These are phyloP conservation scores for Crataegus laevigata DNA, from an alignment of 306 rosid species.

Conservation along the genomic window DNA sequence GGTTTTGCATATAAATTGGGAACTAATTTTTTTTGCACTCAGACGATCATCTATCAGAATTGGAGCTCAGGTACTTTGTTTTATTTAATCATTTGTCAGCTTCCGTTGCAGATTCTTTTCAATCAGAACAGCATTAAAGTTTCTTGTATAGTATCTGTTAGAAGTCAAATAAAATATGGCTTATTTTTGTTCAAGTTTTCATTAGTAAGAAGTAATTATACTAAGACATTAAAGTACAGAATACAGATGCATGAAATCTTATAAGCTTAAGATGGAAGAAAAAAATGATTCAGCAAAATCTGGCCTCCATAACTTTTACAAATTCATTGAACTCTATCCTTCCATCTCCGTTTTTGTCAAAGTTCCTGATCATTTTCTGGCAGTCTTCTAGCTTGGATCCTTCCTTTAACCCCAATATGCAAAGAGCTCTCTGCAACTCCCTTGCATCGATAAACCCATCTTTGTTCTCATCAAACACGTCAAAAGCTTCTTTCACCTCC, in stretches of 20 bases:
- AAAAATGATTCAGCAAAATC: conserved; percentile 36
- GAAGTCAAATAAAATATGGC: neutral
- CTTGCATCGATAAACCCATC: conserved; percentile 70
- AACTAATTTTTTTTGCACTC: neutral
- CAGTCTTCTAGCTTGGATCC: conserved; percentile 41
- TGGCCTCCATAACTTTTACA: conserved; percentile 63
- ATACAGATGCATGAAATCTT: neutral
- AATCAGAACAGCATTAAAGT: neutral
- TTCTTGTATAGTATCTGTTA: neutral
- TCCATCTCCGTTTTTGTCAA: conserved; percentile 58
- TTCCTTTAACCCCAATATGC: conserved; percentile 49
- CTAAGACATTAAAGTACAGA: neutral
- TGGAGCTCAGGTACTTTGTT: neutral
- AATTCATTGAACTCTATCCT: conserved; percentile 69
- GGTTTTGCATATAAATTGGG: neutral
- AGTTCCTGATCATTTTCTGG: conserved; percentile 55
- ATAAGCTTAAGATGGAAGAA: neutral
- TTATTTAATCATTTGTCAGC: neutral
- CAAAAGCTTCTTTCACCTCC: conserved; percentile 81
- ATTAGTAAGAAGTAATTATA: neutral
- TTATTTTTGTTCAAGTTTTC: neutral
- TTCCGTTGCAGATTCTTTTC: neutral
- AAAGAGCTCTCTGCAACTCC: conserved; percentile 64
- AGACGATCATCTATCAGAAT: neutral
- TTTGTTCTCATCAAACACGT: conserved; percentile 70